Evolutionary conservation across 352 stramenopile genomes (phyloP).

Genomic region (Phytophthora sp.): DNA sequence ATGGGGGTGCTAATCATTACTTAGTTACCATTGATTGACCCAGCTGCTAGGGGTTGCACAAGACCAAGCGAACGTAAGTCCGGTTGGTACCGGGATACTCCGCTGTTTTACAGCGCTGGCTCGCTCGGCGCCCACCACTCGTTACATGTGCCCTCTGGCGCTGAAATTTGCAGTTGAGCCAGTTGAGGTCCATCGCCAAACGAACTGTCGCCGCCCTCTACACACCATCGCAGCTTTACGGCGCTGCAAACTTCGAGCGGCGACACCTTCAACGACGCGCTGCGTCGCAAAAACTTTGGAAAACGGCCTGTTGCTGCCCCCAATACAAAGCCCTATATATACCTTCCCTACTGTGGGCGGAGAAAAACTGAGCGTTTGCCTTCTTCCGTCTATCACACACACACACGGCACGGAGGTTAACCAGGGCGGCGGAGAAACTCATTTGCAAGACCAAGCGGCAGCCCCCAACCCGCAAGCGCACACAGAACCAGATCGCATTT

Average conservation of each 20-base stretch:
- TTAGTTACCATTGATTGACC: background rate
- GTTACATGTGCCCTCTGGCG: background rate
- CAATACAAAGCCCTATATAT: conserved; percentile 28
- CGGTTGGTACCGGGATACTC: no score
- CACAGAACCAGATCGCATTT: conserved; percentile 9
- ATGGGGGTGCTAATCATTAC: background rate
- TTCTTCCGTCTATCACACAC: conserved; percentile 33
- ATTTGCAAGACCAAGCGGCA: conserved; percentile 29
- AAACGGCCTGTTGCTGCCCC: background rate
- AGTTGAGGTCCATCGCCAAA: conserved; percentile 3
- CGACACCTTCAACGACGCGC: conserved; percentile 3
- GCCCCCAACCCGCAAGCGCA: conserved; percentile 14
- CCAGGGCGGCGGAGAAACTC: conserved; percentile 5
- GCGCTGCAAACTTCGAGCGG: background rate
- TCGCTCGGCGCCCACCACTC: conserved; percentile 1
- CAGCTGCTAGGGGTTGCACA: conserved; percentile 6
- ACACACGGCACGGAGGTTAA: conserved; percentile 15
- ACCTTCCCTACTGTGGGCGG: conserved; percentile 2
- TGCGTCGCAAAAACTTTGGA: conserved; percentile 15
- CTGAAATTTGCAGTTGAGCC: background rate
- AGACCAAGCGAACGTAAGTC: background rate
- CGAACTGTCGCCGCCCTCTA: background rate
- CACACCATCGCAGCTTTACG: conserved; percentile 4
- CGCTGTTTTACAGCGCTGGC: no score
- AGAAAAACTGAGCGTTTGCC: conserved; percentile 14